Base-by-base conservation (phyloP, 345 rosid species). In the Eutrema yunnanense region DNA sequence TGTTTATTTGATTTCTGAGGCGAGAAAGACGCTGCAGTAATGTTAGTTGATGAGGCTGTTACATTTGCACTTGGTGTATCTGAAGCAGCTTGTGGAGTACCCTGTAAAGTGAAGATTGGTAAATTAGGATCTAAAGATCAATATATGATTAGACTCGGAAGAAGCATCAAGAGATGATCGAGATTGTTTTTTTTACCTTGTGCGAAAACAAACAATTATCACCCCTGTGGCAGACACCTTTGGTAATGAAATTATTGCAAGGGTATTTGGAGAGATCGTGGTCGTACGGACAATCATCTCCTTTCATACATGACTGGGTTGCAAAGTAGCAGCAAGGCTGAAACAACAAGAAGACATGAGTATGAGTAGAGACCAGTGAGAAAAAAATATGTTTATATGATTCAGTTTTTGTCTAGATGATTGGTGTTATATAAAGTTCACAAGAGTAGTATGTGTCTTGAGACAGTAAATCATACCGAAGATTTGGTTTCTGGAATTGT, bases 311-410 rank as follows among this genome's bases (percentile, higher is more conserved):
- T 16, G 89, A 77, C 56, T 83, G 79, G 4, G 90, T 92, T 12
- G 92, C 93, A 86, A 88, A 95, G 83, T 88, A 85, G 78, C 82
- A 68, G 80, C 97, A 95, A 0, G 99, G 97, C 99, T 95, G 86
- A 82, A 87, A 74, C 50, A 86, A 71, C 62, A 70, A 63, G 6
- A 64, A 50, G 62, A 50, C 16, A 8, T 4, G 8, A 40, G 36
- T 22, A 55, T 19, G 70, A 44, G 9, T 12, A 19, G 49, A 29
- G 8, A 47, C 33, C 42, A 5, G 14, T 8, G 2, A 69, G 16
- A 14, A 40, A 43, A 12, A n/a, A 53, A n/a, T 1, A 22, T 22
- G 26, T 22, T 7, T 12, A 50, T 19, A 46, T 48, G 30, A 67
- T 19, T 43, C 16, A 41, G 3, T 34, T 27, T 43, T 58, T 57